phyloP scores from a whole-genome alignment of 495 filamentous ascomycete species.

The Lentithecium fluviatile region DNA sequence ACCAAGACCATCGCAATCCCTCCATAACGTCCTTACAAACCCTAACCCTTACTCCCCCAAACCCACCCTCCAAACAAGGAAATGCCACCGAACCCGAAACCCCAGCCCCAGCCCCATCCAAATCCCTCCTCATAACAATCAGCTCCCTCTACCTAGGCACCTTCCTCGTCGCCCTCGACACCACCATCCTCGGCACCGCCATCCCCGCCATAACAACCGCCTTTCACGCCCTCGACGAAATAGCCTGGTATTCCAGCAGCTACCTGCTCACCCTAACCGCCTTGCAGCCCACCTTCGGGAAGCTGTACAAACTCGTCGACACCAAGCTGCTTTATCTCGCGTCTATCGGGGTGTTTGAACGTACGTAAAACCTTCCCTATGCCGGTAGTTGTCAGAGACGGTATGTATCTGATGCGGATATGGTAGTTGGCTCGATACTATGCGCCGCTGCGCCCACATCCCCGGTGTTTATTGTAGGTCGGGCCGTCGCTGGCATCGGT shows the following conservation, averaged over 20 bases:
- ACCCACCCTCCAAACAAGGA: no score
- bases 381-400: background rate
- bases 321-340: slow-evolving; percentile 66
- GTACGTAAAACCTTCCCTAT: background rate
- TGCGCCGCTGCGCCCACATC: slow-evolving; percentile 78
- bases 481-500: slow-evolving; percentile 80
- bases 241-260: slow-evolving; percentile 28
- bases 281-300: slow-evolving; percentile 70
- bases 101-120: background rate
- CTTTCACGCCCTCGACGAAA: slow-evolving; percentile 30
- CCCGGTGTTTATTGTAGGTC: slow-evolving; percentile 72
- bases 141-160: slow-evolving; percentile 33
- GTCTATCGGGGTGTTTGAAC: slow-evolving; percentile 74
- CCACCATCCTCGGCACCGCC: slow-evolving; percentile 30
- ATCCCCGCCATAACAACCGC: slow-evolving; percentile 30
- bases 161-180: slow-evolving; percentile 28
- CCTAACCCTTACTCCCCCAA: no score
- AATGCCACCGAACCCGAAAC: background rate
- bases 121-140: slow-evolving; percentile 31
- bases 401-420: background rate
- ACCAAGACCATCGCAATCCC: no score
- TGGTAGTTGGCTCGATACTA: slow-evolving; percentile 68
- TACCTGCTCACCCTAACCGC: slow-evolving; percentile 39
- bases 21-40: no score
- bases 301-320: slow-evolving; percentile 73